These are phyloP conservation scores for Oryza longistaminata DNA, from an alignment of 176 grass and related monocot genomes.

Conservation along the genomic window DNA sequence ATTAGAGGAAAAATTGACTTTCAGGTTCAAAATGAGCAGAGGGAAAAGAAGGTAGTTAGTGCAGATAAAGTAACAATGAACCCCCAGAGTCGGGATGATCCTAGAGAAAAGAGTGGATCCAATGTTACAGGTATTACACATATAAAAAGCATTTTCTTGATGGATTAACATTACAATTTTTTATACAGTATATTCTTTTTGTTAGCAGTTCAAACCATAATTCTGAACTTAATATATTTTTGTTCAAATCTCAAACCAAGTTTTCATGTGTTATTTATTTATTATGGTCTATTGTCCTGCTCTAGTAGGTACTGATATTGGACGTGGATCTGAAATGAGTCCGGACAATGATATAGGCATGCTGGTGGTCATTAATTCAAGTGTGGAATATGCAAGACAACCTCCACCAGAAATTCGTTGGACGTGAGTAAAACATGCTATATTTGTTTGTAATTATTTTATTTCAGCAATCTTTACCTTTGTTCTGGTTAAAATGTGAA, in stretches of 20 bases:
- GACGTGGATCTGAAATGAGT: conserved; percentile 7
- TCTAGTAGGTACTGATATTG: conserved; percentile 21
- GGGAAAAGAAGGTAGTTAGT: neutral
- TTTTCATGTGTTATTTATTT: neutral
- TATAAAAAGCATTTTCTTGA: neutral
- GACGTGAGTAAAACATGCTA: conserved; percentile 27
- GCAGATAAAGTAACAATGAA: conserved; percentile 13
- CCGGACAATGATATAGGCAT: neutral
- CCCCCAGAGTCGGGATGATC: neutral
- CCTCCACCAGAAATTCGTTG: conserved; percentile 17
- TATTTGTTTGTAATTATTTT: neutral
- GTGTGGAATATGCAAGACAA: conserved; percentile 25
- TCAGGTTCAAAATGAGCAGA: neutral
- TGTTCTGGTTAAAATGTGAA: neutral
- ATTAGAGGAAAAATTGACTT: neutral
- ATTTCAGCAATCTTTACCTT: neutral
- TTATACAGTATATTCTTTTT: neutral
- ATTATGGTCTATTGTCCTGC: neutral
- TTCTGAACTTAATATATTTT: neutral
- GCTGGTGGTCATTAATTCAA: conserved; percentile 27
- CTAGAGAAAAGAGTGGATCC: neutral
- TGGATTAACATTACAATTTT: neutral
- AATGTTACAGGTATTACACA: conserved; percentile 27
- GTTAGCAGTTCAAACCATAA: neutral
- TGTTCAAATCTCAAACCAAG: neutral